phyloP scores from a whole-genome alignment of 2,329 filamentous ascomycete genomes.

The Trichoderma cornu-damae region DNA sequence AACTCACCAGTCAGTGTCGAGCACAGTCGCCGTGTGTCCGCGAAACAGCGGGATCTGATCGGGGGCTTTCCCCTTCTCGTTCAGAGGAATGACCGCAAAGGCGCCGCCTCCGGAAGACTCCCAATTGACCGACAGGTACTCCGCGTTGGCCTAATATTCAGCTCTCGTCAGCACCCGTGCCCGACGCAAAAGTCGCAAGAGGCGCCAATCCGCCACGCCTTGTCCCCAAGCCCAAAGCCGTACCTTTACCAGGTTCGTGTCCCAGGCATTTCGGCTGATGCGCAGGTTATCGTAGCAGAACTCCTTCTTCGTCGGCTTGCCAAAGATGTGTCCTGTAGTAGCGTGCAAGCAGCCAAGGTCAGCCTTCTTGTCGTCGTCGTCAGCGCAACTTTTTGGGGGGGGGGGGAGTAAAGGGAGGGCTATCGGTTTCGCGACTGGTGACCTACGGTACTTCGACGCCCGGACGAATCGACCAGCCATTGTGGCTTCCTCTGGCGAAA shows the following conservation, averaged over 20 bases:
- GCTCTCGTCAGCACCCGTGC: slow-evolving; percentile 21
- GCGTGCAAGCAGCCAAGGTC: slow-evolving; percentile 29
- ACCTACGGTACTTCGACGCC: slow-evolving; percentile 64
- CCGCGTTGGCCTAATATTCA: slow-evolving; percentile 73
- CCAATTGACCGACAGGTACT: slow-evolving; percentile 98
- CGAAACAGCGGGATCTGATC: slow-evolving; percentile 93
- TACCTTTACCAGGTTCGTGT: slow-evolving; percentile 97
- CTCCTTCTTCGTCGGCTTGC: slow-evolving; percentile 91
- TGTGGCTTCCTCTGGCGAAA: slow-evolving; percentile 24
- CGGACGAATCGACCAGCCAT: slow-evolving; percentile 63
- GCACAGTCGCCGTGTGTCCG: slow-evolving; percentile 88
- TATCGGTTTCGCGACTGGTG: slow-evolving; percentile 18
- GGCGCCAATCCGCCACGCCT: neutral
- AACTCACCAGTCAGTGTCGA: slow-evolving; percentile 89
- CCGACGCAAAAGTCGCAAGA: neutral
- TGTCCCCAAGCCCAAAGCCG: slow-evolving; percentile 29
- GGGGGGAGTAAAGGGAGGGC: slow-evolving; percentile 26
- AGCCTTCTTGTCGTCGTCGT: slow-evolving; percentile 20
- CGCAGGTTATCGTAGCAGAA: slow-evolving; percentile 98
- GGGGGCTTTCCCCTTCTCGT: slow-evolving; percentile 83
- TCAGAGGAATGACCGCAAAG: slow-evolving; percentile 89
- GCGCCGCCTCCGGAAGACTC: slow-evolving; percentile 92
- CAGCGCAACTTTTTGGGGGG: slow-evolving; percentile 18
- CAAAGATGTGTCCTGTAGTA: slow-evolving; percentile 86
- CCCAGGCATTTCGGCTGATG: slow-evolving; percentile 98